Conservation (phyloP, 495 filamentous ascomycete genomes). For the Neurospora discreta region DNA sequence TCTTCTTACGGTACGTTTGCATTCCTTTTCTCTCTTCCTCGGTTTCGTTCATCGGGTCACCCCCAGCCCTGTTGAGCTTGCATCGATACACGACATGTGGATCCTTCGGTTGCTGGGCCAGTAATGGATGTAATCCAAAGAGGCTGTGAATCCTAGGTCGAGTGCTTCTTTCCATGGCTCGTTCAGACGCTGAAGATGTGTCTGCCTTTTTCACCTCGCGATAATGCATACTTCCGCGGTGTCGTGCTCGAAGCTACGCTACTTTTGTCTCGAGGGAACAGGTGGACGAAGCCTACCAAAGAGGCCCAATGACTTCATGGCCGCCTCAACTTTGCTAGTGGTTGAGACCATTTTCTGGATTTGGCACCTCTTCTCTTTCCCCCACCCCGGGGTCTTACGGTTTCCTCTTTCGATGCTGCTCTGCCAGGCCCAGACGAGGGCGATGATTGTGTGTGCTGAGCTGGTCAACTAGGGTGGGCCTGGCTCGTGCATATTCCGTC, state of each 20-base stretch:
- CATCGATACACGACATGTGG: slow-evolving; percentile 13
- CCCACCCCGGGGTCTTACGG: not conserved
- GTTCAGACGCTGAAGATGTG: not conserved
- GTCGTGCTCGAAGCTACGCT: not conserved
- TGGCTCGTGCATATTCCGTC: slow-evolving; percentile 44
- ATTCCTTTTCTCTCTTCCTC: slow-evolving; percentile 6
- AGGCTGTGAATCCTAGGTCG: not conserved
- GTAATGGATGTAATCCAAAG: not conserved
- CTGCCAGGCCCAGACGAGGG: slow-evolving; percentile 10
- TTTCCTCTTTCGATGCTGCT: slow-evolving; percentile 9
- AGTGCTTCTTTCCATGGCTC: not conserved
- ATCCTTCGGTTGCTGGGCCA: not conserved
- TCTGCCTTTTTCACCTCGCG: not conserved
- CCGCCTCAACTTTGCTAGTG: slow-evolving; percentile 5
- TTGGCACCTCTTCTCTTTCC: slow-evolving; percentile 1
- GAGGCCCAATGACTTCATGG: slow-evolving; percentile 4
- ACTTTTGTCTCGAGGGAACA: not conserved
- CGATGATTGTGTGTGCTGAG: slow-evolving; percentile 20
- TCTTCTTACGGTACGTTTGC: slow-evolving; percentile 14
- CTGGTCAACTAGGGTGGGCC: slow-evolving; percentile 34
- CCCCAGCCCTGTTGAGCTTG: slow-evolving; percentile 8
- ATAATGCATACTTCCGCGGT: not conserved
- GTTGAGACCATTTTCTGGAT: not conserved
- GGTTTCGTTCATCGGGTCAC: slow-evolving; percentile 1
- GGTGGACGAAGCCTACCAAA: not conserved